Base-by-base conservation (phyloP, 805 yeast genomes). In the Yarrowia osloensis region DNA sequence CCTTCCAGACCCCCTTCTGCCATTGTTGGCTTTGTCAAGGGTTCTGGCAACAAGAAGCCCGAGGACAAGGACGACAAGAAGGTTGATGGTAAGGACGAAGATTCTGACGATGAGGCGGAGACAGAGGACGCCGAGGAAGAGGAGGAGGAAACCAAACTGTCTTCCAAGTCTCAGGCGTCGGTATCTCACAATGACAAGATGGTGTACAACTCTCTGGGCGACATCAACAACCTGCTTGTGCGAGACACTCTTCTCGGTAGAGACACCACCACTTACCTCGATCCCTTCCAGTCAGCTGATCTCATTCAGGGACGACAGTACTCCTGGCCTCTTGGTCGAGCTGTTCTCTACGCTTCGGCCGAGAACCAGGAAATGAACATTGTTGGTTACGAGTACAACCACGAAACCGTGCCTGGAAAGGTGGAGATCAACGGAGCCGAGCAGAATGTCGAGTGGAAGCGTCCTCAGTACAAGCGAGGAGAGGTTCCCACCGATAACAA, bases 251-350 rank as follows among this genome's bases (percentile, higher is more conserved):
- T 42, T 3, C 22, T 59, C 8, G 22, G 31, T n/a, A 6, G 47
- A 22, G 62, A 55, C 37, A 39, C 66, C 4, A 61, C 31, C 65
- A 59, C 54, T 2, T 61, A 33, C 29, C 54, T 61, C 4, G 66
- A 61, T 15, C 88, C 93, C 0, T 92, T 95, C 77, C 92, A 89
- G 77, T 88, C 96, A 68, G 93, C 95, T 0, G 87, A 88, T 67
- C 82, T 87, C 24, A 86, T 95, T 37, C 84, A 90, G 68, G 98
- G 96, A 0, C 85, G 86, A 3, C 98, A 95, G 71, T 80, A 95
- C 24, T 89, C 97, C 0, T 95, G 99, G 99, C 93, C 98, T 0
- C 76, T 95, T 37, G 99, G 99, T 6, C 88, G 89, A 73, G 92
- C 93, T 28, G 75, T 95, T 5, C 76, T 94, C 17, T 90, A 87